Evolutionary conservation across 345 rosid species (phyloP).

Genomic region (Arabidopsis thaliana): TAIR10.1 NC_003076.8:16346501-16347000

Average conservation of each 20-base stretch:
- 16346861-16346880: constrained; percentile 92
- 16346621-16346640: constrained; percentile 84
- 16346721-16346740: constrained; percentile 63
- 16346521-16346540: constrained; percentile 94
- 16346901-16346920: constrained; percentile 80
- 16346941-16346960: constrained; percentile 96
- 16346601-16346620: constrained; percentile 80
- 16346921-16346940: constrained; percentile 90
- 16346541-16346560: constrained; percentile 97
- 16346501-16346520: constrained; percentile 93
- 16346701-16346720: constrained; percentile 65
- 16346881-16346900: constrained; percentile 81
- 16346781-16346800: constrained; percentile 83
- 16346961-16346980: constrained; percentile 95
- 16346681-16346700: constrained; percentile 82
- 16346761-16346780: constrained; percentile 84
- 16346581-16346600: constrained; percentile 91
- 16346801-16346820: constrained; percentile 91
- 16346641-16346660: constrained; percentile 98
- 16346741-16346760: constrained; percentile 78
- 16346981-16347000: constrained; percentile 80
- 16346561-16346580: constrained; percentile 97
- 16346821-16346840: constrained; percentile 96
- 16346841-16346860: constrained; percentile 99
- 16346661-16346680: constrained; percentile 89